Conservation (phyloP, 2,329 filamentous ascomycete species). For the Xylaria multiplex region DNA sequence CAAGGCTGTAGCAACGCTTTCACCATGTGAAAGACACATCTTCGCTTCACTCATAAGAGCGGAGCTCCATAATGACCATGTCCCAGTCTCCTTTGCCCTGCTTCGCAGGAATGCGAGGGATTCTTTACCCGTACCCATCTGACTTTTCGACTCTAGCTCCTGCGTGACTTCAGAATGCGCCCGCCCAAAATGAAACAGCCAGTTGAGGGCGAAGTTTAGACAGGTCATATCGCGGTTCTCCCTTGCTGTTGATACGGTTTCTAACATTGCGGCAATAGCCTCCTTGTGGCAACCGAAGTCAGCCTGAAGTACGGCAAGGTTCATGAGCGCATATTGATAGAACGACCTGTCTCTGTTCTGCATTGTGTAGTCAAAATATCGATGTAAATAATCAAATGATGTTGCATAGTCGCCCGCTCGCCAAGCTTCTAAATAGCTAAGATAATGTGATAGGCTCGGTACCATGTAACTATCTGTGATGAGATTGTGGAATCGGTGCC, state of each 20-base stretch:
- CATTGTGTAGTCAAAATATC: slow-evolving; percentile 97
- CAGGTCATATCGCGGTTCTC: slow-evolving; percentile 94
- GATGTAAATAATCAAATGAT: slow-evolving; percentile 89
- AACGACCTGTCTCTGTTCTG: slow-evolving; percentile 83
- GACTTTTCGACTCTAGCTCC: slow-evolving; percentile 74
- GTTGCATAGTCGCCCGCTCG: slow-evolving; percentile 88
- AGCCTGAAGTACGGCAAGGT: slow-evolving; percentile 90
- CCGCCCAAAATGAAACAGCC: slow-evolving; percentile 94
- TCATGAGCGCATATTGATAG: slow-evolving; percentile 95
- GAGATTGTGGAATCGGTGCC: slow-evolving; percentile 74
- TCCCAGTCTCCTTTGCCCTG: slow-evolving; percentile 85
- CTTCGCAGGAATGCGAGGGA: slow-evolving; percentile 83
- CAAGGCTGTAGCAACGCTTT: slow-evolving; percentile 70
- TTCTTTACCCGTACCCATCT: slow-evolving; percentile 82
- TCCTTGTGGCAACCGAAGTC: slow-evolving; percentile 94
- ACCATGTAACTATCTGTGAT: slow-evolving; percentile 73
- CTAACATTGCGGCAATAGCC: slow-evolving; percentile 92
- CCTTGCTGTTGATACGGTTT: slow-evolving; percentile 91
- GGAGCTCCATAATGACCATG: slow-evolving; percentile 86
- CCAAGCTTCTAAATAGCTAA: slow-evolving; percentile 92
- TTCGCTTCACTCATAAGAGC: slow-evolving; percentile 88
- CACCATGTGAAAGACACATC: slow-evolving; percentile 76
- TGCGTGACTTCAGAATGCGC: slow-evolving; percentile 80
- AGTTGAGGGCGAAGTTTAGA: slow-evolving; percentile 93
- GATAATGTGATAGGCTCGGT: slow-evolving; percentile 79